Base-by-base conservation (phyloP, 1,284 basidiomycete species). In the Laetiporus sulphureus region DNA sequence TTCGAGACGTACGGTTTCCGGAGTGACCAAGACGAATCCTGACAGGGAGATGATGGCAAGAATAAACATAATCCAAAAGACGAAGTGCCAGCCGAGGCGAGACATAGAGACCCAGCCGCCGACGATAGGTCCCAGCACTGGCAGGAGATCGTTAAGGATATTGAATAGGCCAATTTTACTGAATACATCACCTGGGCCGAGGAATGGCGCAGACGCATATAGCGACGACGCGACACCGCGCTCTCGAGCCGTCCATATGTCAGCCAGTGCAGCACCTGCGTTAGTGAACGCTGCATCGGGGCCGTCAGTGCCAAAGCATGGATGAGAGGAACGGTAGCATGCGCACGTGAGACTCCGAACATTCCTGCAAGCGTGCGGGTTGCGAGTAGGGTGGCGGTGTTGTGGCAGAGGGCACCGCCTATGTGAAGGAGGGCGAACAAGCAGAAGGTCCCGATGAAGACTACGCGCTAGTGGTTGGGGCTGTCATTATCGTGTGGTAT, bases 41-140 rank as follows among this genome's bases (percentile, higher is more conserved):
- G 73, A 46, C 25, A 77, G 64, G 38, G 73, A 73, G 41, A 77
- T 51, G 7, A 60, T 70, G 19, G 75, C 67, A 45, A 77, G 69
- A 13, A 75, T 73, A 51, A 79, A 71, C 66, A 83, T 77, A 35
- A 86, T 64, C 79, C 81, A 84, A 60, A 87, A 85, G 35, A 79
- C 76, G 62, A 82, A 83, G 27, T 77, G 67, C 79, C 79, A 88
- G 10, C 74, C 75, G 5, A 74, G 63, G 30, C 55, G 64, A 20
- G 64, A 67, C 46, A 75, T 58, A 13, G 68, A 70, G 12, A 77
- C 68, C 55, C 71, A 82, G 16, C 81, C 81, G 16, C 83, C 79
- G 16, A 79, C 72, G 32, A 84, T 73, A 1, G 81, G 81, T 0
- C 82, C 77, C 27, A 77, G 61, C 6, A 79, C 74, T 73, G 39